Conservation (phyloP, 73 alveolate species). For the Paramecium octaurelia region DNA sequence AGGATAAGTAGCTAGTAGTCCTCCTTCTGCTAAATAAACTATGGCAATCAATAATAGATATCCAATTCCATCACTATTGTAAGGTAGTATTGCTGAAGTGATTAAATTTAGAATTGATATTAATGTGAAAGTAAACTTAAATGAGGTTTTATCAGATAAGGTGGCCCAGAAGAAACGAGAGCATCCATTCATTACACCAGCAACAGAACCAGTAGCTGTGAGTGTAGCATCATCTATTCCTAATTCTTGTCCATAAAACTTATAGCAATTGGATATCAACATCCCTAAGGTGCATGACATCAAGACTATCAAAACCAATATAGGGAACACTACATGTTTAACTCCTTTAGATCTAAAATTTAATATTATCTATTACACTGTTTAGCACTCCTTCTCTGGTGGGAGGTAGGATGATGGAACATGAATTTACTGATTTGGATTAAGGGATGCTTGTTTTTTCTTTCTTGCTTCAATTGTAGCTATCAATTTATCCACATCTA, state of each 20-base stretch:
- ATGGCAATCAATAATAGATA: not conserved
- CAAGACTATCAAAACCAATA: not conserved
- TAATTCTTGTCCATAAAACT: slow-evolving; percentile 12
- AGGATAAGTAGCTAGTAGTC: slow-evolving; percentile 8
- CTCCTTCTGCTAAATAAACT: slow-evolving; percentile 33
- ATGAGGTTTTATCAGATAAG: not conserved
- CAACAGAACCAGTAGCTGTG: slow-evolving; percentile 22
- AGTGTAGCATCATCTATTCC: slow-evolving; percentile 31
- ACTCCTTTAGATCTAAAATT: not conserved
- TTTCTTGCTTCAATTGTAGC: not conserved
- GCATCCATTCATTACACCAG: slow-evolving; percentile 40
- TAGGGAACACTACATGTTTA: not conserved
- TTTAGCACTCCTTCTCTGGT: not conserved
- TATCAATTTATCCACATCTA: not conserved
- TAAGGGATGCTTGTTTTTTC: not conserved
- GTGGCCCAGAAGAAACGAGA: slow-evolving; percentile 45
- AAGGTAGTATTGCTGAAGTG: not conserved
- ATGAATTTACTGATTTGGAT: not conserved
- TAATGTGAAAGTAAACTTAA: slow-evolving; percentile 10
- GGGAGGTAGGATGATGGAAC: not conserved
- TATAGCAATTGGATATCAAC: slow-evolving; percentile 13
- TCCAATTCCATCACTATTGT: not conserved
- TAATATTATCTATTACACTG: not conserved
- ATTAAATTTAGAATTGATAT: slow-evolving; percentile 7
- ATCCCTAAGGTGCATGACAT: not conserved